Conservation (phyloP, 257 asterid genomes). For the Fraxinus pennsylvanica region DNA sequence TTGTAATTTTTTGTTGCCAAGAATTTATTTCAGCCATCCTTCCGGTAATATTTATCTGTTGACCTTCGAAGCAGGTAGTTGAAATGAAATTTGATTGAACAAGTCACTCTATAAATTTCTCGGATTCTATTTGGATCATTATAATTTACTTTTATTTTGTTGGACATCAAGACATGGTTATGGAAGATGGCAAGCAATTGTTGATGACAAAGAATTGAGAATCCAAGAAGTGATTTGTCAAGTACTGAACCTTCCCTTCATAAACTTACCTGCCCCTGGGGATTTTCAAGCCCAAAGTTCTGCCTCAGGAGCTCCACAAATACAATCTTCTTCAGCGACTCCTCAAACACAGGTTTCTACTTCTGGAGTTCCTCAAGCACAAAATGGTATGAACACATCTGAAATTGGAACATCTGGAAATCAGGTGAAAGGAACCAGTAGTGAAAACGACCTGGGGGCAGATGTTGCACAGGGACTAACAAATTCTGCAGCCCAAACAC, state of each 20-base stretch:
- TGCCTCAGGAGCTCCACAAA: conserved; percentile 45
- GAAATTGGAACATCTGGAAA: conserved; percentile 48
- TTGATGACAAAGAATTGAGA: conserved; percentile 85
- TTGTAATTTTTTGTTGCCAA: conserved; percentile 7
- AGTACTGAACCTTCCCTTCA: conserved; percentile 72
- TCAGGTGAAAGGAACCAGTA: conserved; percentile 45
- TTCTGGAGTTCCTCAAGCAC: conserved; percentile 47
- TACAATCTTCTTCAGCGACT: conserved; percentile 40
- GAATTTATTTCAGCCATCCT: conserved; percentile 9
- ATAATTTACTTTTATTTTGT: conserved; percentile 26
- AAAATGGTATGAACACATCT: conserved; percentile 39
- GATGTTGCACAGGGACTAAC: conserved; percentile 56
- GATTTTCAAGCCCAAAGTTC: conserved; percentile 50
- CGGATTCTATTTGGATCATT: conserved; percentile 20
- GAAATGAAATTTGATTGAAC: conserved; percentile 22
- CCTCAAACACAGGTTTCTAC: conserved; percentile 46
- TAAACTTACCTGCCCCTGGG: conserved; percentile 61
- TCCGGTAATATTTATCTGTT: conserved; percentile 9
- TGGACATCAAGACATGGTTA: conserved; percentile 80
- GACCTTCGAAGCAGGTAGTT: conserved; percentile 17
- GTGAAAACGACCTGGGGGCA: conserved; percentile 45
- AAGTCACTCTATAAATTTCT: conserved; percentile 3
- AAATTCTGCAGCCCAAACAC: conserved; percentile 59
- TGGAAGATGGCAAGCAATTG: conserved; percentile 98
- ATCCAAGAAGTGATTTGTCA: conserved; percentile 87